A percentile compares a stretch with the other conserved stretches of the same genome.
phyloP scores from a whole-genome alignment of 306 rosid genomes.

The Dalbergia oliveri region DNA sequence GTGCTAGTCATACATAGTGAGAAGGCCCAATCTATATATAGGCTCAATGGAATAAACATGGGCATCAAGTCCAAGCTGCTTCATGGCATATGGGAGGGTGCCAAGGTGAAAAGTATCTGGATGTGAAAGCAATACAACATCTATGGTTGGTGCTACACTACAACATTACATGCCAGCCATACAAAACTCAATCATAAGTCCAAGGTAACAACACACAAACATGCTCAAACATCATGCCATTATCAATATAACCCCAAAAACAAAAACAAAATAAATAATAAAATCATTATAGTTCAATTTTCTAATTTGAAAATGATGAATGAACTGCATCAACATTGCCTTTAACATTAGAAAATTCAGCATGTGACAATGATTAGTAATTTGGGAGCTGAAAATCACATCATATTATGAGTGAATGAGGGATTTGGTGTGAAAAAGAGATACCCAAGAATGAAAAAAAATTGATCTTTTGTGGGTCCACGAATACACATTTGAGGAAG shows the following conservation, averaged over 20 bases:
- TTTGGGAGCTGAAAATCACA: conserved; percentile 15
- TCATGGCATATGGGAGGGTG: no score
- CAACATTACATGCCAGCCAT: no score
- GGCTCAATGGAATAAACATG: no score
- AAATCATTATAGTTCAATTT: neutral
- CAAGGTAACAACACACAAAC: conserved; percentile 15
- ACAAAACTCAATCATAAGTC: conserved; percentile 33
- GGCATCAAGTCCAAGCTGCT: no score
- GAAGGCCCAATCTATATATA: conserved; percentile 88
- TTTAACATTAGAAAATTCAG: neutral
- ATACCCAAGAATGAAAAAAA: conserved; percentile 30
- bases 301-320: conserved; percentile 5
- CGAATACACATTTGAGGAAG: neutral
- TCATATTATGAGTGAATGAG: neutral
- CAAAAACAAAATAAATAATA: neutral
- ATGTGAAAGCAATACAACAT: no score
- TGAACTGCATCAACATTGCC: neutral
- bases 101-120: no score
- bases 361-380: neutral
- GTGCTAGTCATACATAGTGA: conserved; percentile 92
- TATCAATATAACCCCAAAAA: neutral
- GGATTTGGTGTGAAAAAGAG: neutral
- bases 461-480: neutral
- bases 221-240: conserved; percentile 25
- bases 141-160: no score